A percentile compares a stretch with the other conserved stretches of the same genome.
phyloP scores from a whole-genome alignment of 169 alveolate species.

The Plasmodium sp. region DNA sequence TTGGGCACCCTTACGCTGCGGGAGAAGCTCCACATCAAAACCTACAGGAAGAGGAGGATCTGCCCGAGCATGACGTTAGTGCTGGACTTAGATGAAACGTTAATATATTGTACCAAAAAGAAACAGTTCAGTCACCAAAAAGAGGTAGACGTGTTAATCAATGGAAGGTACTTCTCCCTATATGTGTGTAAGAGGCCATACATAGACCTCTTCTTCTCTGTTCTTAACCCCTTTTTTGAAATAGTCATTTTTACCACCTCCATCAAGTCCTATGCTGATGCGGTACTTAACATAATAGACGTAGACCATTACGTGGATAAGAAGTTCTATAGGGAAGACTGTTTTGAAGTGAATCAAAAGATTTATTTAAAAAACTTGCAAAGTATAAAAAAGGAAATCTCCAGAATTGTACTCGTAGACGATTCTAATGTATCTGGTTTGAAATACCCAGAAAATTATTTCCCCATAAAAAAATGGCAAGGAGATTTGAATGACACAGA shows the following conservation, averaged over 20 bases:
- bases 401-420: slow-evolving; percentile 77
- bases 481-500: slow-evolving; percentile 83
- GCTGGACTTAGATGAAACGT: slow-evolving; percentile 82
- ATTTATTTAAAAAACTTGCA: slow-evolving; percentile 69
- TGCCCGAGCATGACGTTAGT: slow-evolving; percentile 78
- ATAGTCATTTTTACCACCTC: slow-evolving; percentile 78
- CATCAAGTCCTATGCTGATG: slow-evolving; percentile 75
- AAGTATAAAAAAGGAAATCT: slow-evolving; percentile 76
- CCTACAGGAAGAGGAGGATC: slow-evolving; percentile 34
- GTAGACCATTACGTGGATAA: slow-evolving; percentile 79
- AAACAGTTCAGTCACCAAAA: slow-evolving; percentile 41
- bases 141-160: slow-evolving; percentile 66
- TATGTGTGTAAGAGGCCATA: slow-evolving; percentile 79
- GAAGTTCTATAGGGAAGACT: slow-evolving; percentile 79
- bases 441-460: slow-evolving; percentile 77
- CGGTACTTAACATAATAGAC: slow-evolving; percentile 75
- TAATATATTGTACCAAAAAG: slow-evolving; percentile 71
- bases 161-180: slow-evolving; percentile 65
- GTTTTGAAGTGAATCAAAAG: slow-evolving; percentile 64
- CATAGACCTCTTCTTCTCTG: slow-evolving; percentile 76
- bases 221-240: slow-evolving; percentile 74
- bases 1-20: background rate
- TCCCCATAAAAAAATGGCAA: slow-evolving; percentile 85
- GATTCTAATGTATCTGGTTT: slow-evolving; percentile 74
- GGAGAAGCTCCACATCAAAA: slow-evolving; percentile 7